Evolutionary conservation across 2,329 filamentous ascomycete species (phyloP).

Genomic region (Verticillium tricorpus): DNA sequence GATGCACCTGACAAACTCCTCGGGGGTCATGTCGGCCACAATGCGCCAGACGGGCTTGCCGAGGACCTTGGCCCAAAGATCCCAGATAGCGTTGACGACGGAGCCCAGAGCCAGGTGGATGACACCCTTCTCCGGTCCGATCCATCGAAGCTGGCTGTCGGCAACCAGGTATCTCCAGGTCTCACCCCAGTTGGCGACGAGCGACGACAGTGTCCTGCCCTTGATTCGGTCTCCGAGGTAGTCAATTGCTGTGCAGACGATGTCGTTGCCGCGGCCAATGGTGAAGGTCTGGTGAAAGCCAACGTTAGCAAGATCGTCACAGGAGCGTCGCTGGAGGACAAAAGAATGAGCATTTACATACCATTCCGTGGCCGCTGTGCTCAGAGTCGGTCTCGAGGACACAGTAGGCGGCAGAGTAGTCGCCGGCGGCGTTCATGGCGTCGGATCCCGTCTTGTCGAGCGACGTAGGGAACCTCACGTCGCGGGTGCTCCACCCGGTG

Average conservation of each 20-base stretch:
- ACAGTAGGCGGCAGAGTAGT: slow-evolving; percentile 94
- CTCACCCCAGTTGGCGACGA: slow-evolving; percentile 77
- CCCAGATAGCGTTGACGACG: slow-evolving; percentile 89
- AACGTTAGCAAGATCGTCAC: neutral
- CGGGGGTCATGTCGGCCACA: slow-evolving; percentile 83
- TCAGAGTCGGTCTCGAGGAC: slow-evolving; percentile 77
- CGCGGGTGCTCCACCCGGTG: slow-evolving; percentile 65
- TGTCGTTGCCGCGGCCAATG: slow-evolving; percentile 85
- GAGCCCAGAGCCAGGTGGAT: slow-evolving; percentile 88
- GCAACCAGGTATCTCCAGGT: slow-evolving; percentile 91
- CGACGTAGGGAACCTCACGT: slow-evolving; percentile 83
- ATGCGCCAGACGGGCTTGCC: slow-evolving; percentile 88
- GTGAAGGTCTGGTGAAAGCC: slow-evolving; percentile 58
- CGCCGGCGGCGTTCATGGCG: slow-evolving; percentile 91
- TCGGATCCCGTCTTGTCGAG: slow-evolving; percentile 95
- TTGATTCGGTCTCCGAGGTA: slow-evolving; percentile 73
- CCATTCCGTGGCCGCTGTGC: slow-evolving; percentile 74
- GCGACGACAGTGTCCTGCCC: slow-evolving; percentile 69
- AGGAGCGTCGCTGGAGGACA: neutral
- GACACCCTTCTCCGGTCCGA: slow-evolving; percentile 89
- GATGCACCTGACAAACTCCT: slow-evolving; percentile 82
- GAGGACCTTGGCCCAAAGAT: slow-evolving; percentile 87
- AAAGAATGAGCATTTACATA: slow-evolving; percentile 24
- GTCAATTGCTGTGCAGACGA: slow-evolving; percentile 80
- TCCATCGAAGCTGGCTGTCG: slow-evolving; percentile 88